Conservation (phyloP, 805 yeast species). For the Candida morakotiae region DNA sequence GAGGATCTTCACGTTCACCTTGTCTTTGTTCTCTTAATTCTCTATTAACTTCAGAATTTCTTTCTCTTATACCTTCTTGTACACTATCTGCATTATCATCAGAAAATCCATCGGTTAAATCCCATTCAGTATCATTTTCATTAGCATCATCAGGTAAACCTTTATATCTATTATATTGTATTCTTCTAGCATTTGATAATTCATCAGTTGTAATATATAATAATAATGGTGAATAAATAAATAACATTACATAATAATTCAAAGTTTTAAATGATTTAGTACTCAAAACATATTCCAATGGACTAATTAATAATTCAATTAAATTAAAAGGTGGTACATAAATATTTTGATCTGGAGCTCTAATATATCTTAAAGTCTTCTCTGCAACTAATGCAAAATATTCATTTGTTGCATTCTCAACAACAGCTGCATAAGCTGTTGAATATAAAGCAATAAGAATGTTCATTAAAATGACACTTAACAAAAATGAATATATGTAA, state of each 20-base stretch:
- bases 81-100: conserved; percentile 21
- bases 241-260: conserved; percentile 55
- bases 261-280: conserved; percentile 32
- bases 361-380: conserved; percentile 74
- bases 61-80: conserved; percentile 31
- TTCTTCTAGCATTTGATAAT: conserved; percentile 61
- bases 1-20: conserved; percentile 69
- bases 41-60: conserved; percentile 33
- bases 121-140: conserved; percentile 78
- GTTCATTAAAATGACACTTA: conserved; percentile 72
- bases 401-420: conserved; percentile 79
- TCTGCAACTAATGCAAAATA: conserved; percentile 81
- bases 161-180: conserved; percentile 63
- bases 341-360: conserved; percentile 86
- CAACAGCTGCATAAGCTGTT: conserved; percentile 76
- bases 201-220: conserved; percentile 60
- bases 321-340: conserved; percentile 84
- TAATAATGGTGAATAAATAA: conserved; percentile 67
- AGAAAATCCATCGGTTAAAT: conserved; percentile 68
- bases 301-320: conserved; percentile 48
- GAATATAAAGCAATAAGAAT: conserved; percentile 82
- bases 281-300: conserved; percentile 30
- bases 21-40: conserved; percentile 47
- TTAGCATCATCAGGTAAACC: conserved; percentile 74
- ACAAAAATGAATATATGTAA: conserved; percentile 72